Evolutionary conservation across 768 basidiomycete genomes (phyloP).

Genomic region (Russula olivacea): DNA sequence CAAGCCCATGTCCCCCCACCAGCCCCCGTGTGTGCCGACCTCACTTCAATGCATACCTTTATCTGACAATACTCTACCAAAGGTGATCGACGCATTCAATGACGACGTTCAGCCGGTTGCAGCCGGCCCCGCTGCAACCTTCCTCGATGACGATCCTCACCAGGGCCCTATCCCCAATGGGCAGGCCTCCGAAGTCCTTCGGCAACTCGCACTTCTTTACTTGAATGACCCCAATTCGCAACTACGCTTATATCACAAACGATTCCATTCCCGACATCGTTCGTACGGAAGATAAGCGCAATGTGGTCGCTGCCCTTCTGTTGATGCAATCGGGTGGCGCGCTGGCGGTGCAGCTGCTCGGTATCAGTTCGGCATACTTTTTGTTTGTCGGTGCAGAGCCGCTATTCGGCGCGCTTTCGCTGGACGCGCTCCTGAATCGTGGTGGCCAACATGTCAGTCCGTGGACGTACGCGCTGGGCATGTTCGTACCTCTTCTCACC

Average conservation of each 20-base stretch:
- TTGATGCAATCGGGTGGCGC: conserved; percentile 55
- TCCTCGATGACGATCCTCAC: too few relatives aligned
- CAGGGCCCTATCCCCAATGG: background rate
- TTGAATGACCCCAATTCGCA: background rate
- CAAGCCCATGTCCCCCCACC: background rate
- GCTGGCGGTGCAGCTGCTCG: conserved; percentile 52
- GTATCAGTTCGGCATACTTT: conserved; percentile 71
- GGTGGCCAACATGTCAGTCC: conserved; percentile 43
- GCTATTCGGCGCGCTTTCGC: conserved; percentile 48
- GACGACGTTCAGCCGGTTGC: background rate
- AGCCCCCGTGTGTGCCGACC: background rate
- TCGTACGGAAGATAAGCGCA: conserved; percentile 42
- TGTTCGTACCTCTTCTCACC: conserved; percentile 47
- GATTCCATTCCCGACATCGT: conserved; percentile 41
- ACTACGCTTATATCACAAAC: conserved; percentile 49
- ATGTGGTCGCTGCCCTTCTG: conserved; percentile 53
- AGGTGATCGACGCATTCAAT: background rate
- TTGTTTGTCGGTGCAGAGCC: conserved; percentile 60
- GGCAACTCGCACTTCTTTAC: background rate
- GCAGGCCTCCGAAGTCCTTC: background rate
- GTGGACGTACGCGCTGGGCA: conserved; percentile 58
- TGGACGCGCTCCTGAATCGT: conserved; percentile 42
- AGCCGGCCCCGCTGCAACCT: background rate
- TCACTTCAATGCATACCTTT: background rate
- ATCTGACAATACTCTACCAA: background rate